Conservation (phyloP, 2,329 filamentous ascomycete genomes). For the Phaeosphaeriaceae sp. region DNA sequence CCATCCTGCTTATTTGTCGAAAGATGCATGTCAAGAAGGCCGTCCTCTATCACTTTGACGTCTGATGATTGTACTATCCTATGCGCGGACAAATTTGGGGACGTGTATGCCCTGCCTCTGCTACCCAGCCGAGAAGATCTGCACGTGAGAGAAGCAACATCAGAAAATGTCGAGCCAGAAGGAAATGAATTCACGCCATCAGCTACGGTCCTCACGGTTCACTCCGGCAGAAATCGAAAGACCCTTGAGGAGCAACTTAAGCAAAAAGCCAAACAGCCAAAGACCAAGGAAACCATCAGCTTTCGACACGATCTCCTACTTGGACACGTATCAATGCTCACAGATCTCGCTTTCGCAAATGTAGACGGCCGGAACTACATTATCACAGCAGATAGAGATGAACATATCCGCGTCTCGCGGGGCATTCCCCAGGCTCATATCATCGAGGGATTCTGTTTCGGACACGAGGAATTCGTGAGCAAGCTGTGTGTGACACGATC, state of each 20-base stretch:
- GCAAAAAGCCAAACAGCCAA: conserved; percentile 50
- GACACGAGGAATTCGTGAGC: conserved; percentile 85
- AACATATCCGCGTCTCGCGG: conserved; percentile 88
- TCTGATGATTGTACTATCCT: conserved; percentile 76
- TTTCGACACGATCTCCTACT: conserved; percentile 84
- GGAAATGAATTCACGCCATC: conserved; percentile 58
- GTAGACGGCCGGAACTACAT: conserved; percentile 65
- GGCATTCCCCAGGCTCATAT: conserved; percentile 84
- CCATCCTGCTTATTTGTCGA: conserved; percentile 16
- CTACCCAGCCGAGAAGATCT: conserved; percentile 54
- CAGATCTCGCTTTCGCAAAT: conserved; percentile 69
- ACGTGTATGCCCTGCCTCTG: conserved; percentile 89
- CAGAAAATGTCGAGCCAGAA: conserved; percentile 23
- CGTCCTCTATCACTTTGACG: conserved; percentile 76
- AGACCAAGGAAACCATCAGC: conserved; percentile 57
- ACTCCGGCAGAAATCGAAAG: conserved; percentile 67
- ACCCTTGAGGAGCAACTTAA: conserved; percentile 66
- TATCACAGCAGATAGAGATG: conserved; percentile 73
- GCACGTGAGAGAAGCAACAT: conserved; percentile 23
- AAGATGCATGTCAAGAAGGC: conserved; percentile 88
- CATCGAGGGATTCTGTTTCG: conserved; percentile 88
- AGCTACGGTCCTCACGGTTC: conserved; percentile 67
- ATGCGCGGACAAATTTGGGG: conserved; percentile 93
- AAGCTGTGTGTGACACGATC: conserved; percentile 72
- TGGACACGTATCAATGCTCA: conserved; percentile 95